These are phyloP conservation scores for Holtermanniella nyarrowii DNA, from an alignment of 768 basidiomycete species.

Conservation along the genomic window DNA sequence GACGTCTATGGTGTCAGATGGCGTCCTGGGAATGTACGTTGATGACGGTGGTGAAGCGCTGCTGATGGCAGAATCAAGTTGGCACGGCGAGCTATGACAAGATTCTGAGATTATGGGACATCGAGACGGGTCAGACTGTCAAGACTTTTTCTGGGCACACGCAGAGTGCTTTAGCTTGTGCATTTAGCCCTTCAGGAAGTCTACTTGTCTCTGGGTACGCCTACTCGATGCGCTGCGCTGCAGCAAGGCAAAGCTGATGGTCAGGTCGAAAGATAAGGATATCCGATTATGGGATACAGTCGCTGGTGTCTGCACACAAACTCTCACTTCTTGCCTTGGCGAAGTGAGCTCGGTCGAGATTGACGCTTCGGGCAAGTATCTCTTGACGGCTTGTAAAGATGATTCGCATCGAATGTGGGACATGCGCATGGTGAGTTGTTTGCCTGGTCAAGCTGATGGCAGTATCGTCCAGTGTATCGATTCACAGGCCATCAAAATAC, in stretches of 20 bases:
- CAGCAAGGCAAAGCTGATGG: neutral
- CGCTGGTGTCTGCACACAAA: conserved; percentile 32
- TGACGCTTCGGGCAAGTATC: conserved; percentile 28
- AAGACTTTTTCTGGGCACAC: conserved; percentile 39
- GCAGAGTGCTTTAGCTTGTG: conserved; percentile 27
- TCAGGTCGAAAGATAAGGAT: conserved; percentile 32
- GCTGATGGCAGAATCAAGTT: conserved; percentile 22
- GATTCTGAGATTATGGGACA: conserved; percentile 33
- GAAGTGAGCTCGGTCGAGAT: conserved; percentile 39
- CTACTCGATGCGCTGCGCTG: too few relatives aligned
- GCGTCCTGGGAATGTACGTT: conserved; percentile 14
- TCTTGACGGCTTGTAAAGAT: conserved; percentile 36
- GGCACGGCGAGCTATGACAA: conserved; percentile 35
- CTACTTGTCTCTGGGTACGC: conserved; percentile 34
- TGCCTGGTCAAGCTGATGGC: neutral
- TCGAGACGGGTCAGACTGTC: conserved; percentile 28
- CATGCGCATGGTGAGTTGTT: conserved; percentile 33
- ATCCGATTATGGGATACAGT: conserved; percentile 39
- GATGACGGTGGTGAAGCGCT: neutral
- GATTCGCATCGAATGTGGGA: conserved; percentile 39
- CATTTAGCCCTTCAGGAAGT: conserved; percentile 29
- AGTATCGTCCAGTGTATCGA: conserved; percentile 33
- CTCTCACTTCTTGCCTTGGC: conserved; percentile 30
- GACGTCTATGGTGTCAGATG: conserved; percentile 38
- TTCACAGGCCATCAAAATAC: conserved; percentile 40